Conservation (phyloP, 768 basidiomycete species). For the Suillus subluteus region DNA sequence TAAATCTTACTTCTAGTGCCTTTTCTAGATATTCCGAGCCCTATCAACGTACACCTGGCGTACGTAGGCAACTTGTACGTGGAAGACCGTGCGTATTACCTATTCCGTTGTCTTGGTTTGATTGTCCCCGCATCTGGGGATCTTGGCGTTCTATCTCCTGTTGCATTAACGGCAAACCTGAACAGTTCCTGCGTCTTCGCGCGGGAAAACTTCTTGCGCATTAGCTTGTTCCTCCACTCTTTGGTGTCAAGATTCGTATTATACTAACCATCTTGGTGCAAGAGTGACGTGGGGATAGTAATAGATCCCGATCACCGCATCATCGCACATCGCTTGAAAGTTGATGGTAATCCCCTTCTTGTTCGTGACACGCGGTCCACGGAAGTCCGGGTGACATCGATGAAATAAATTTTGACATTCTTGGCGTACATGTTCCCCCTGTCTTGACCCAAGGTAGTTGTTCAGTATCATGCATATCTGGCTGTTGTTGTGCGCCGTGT, state of each 20-base stretch:
- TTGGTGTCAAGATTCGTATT: background rate
- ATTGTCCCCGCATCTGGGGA: background rate
- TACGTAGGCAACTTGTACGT: background rate
- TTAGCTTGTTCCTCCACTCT: background rate
- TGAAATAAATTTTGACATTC: background rate
- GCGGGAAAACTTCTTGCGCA: background rate
- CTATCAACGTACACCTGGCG: background rate
- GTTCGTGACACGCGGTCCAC: background rate
- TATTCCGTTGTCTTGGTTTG: background rate
- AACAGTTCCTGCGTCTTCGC: background rate
- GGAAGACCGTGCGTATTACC: background rate
- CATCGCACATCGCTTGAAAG: background rate
- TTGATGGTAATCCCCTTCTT: background rate
- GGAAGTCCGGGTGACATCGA: background rate
- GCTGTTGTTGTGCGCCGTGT: background rate
- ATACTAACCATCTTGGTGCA: background rate
- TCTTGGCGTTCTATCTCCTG: background rate
- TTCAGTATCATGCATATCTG: background rate
- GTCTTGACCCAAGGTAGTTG: background rate
- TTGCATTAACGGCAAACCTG: background rate
- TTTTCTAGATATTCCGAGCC: conserved; percentile 1
- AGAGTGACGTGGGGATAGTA: background rate
- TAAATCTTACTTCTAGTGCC: conserved; percentile 1
- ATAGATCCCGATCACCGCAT: background rate
- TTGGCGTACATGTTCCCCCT: background rate